These are phyloP conservation scores for Aspergillus steynii DNA, from an alignment of 495 filamentous ascomycete species.

Conservation along the genomic window DNA sequence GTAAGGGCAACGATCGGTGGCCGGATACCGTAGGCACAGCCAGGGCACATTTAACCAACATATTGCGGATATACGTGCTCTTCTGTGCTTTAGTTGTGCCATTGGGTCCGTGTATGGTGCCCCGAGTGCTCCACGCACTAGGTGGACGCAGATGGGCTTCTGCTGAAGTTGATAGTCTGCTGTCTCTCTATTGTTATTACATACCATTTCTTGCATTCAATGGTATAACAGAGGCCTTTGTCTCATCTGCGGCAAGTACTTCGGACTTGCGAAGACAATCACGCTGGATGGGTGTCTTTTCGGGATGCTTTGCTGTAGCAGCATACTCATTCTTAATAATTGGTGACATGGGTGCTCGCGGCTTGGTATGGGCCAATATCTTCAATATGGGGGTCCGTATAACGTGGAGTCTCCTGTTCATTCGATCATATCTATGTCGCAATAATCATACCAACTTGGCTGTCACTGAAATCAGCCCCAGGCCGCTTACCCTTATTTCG, in stretches of 20 bases:
- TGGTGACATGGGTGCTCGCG: slow-evolving; percentile 67
- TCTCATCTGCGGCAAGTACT: slow-evolving; percentile 75
- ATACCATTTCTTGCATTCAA: slow-evolving; percentile 92
- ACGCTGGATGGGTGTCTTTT: slow-evolving; percentile 79
- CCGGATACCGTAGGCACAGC: slow-evolving; percentile 25
- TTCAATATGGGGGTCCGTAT: slow-evolving; percentile 86
- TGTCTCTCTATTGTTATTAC: slow-evolving; percentile 84
- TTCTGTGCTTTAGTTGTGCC: slow-evolving; percentile 65
- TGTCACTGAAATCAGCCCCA: slow-evolving; percentile 28
- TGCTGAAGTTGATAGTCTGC: slow-evolving; percentile 62
- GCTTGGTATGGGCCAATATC: slow-evolving; percentile 80
- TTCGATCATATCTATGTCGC: slow-evolving; percentile 58
- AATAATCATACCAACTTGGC: slow-evolving; percentile 29
- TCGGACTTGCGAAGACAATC: slow-evolving; percentile 72
- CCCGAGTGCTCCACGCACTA: slow-evolving; percentile 67
- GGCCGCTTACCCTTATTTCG: slow-evolving; percentile 33
- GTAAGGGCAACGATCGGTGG: slow-evolving; percentile 20
- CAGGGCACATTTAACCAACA: slow-evolving; percentile 35
- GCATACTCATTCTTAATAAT: slow-evolving; percentile 71
- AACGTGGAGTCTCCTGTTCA: slow-evolving; percentile 74
- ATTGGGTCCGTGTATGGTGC: slow-evolving; percentile 71
- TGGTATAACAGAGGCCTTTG: slow-evolving; percentile 89
- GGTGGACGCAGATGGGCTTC: slow-evolving; percentile 72
- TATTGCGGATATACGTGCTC: slow-evolving; percentile 50
- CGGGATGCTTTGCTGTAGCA: slow-evolving; percentile 65